Evolutionary conservation across 768 basidiomycete species (phyloP).

Genomic region (Mycena galericulata): DNA sequence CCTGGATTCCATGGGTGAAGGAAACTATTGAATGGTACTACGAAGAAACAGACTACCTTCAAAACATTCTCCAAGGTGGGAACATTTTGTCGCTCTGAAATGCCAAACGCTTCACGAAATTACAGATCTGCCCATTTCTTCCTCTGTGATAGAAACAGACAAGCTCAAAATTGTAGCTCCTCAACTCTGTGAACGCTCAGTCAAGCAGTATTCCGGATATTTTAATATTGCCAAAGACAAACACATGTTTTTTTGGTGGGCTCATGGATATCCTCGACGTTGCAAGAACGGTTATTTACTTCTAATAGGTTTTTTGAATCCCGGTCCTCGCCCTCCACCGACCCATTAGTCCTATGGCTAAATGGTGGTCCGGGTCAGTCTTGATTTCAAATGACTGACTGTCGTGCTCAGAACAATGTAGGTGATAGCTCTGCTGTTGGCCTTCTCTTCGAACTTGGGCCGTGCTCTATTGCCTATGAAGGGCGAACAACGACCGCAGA

Average conservation of each 20-base stretch:
- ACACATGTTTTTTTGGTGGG: constrained; percentile 73
- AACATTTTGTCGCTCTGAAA: neutral
- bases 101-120: neutral
- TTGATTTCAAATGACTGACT: too few species aligned
- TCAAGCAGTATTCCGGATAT: constrained; percentile 62
- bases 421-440: constrained; percentile 56
- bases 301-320: constrained; percentile 72
- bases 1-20: neutral
- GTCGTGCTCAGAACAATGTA: constrained; percentile 2
- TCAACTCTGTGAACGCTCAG: constrained; percentile 24
- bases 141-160: constrained; percentile 12
- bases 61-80: constrained; percentile 1
- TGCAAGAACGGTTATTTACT: neutral
- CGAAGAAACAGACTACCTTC: neutral
- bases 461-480: constrained; percentile 67
- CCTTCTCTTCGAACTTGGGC: constrained; percentile 79
- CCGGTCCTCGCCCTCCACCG: constrained; percentile 64
- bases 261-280: neutral
- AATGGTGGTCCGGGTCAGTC: constrained; percentile 60
- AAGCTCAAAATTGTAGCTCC: constrained; percentile 16
- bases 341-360: constrained; percentile 77
- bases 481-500: constrained; percentile 51
- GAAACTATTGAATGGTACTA: constrained; percentile 11
- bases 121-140: neutral
- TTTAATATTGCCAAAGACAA: constrained; percentile 66